phyloP scores from a whole-genome alignment of 2,329 filamentous ascomycete genomes.

The Graphilbum sp. region DNA sequence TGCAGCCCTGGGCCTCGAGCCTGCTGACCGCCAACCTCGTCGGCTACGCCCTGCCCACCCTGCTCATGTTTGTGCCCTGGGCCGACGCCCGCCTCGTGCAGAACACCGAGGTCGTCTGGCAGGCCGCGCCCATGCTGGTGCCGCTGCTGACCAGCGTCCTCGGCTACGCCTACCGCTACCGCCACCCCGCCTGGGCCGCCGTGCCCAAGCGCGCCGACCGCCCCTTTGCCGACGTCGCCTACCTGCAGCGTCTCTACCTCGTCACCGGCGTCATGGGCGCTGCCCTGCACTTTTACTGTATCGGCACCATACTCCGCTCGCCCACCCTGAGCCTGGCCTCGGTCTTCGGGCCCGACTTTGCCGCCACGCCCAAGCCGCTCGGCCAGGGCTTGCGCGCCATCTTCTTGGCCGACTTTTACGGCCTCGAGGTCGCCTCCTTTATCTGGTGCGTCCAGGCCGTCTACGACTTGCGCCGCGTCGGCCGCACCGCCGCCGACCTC shows the following conservation, averaged over 20 bases:
- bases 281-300: constrained; percentile 1
- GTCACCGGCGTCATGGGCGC: constrained; percentile 1
- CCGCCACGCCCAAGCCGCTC: constrained; percentile 1
- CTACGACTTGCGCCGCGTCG: constrained; percentile 3
- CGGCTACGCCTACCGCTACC: not conserved
- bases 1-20: not conserved
- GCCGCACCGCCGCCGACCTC: not conserved
- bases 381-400: constrained; percentile 2
- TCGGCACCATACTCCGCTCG: not conserved
- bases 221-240: constrained; percentile 1
- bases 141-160: constrained; percentile 1
- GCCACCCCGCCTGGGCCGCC: not conserved
- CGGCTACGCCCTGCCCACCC: constrained; percentile 7
- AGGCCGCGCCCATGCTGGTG: constrained; percentile 7
- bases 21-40: constrained; percentile 4
- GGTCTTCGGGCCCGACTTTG: constrained; percentile 3
- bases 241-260: constrained; percentile 2
- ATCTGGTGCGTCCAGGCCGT: constrained; percentile 4
- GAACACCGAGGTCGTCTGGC: constrained; percentile 7
- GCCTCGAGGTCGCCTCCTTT: not conserved
- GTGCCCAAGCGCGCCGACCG: not conserved
- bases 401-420: constrained; percentile 4
- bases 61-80: constrained; percentile 7
- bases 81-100: constrained; percentile 2
- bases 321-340: not conserved